Evolutionary conservation across 1,284 basidiomycete genomes (phyloP), one percentile per base, ranked within the genome.

Genomic region (Lentinus polychrous): DNA sequence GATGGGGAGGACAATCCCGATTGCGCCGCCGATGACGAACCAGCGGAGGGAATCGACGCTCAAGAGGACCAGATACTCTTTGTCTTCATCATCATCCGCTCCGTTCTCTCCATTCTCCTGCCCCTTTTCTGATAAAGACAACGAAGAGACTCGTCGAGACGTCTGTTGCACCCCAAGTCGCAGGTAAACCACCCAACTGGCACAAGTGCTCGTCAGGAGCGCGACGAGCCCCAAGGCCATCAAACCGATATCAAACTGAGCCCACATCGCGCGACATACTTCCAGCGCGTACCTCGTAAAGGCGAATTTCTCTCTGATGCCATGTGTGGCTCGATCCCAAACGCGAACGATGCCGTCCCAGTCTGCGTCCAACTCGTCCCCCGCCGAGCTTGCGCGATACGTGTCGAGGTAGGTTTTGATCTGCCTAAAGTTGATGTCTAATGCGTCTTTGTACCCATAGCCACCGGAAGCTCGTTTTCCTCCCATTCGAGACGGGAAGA

Each of bases 241-340:
- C 10, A 91, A 72, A 0, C 76, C 60, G 2, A 86, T 70, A 54
- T 94, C 91, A 70, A 99, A 99, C 60, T 91, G 90, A 0, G 96
- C 95, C 96, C 96, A 99, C 45, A 97, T 81, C 18, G 78, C 69
- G 6, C 93, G 83, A 56, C 94, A 94, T 2, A 77, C 75, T 0
- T 72, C 69, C 32, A 96, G 73, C 2, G 88, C 82, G 10, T 75
- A 65, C 27, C 83, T 76, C 20, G 77, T 81, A 59, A 85, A 93
- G 20, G 68, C 67, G 47, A 72, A 60, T 15, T 66, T 61, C 24
- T 71, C 67, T 2, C 55, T 24, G 49, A 35, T 1, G 42, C 37
- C 35, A 50, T 40, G 14, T 37, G 10, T 55, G 4, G 52, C 57
- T 17, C 24, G 37, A 10, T 48, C 15, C 81, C 81, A 86, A 3